phyloP scores from a whole-genome alignment of 495 filamentous ascomycete genomes.

The Emericellopsis terricola region DNA sequence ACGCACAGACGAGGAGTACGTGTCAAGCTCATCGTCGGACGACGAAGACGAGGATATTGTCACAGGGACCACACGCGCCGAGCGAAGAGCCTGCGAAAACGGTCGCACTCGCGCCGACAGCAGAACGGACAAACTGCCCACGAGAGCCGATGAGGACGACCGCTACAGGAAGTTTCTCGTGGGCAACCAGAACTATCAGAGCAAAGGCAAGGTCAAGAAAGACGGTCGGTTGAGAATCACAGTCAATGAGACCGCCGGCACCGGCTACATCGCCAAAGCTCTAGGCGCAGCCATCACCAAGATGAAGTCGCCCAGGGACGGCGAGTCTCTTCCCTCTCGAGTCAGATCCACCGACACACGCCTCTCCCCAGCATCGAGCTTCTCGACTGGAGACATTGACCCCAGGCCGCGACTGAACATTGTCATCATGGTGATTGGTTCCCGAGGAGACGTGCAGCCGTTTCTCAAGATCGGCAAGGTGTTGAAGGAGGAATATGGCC shows the following conservation, averaged over 20 bases:
- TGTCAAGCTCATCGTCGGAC: constrained; percentile 1
- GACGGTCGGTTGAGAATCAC: constrained; percentile 54
- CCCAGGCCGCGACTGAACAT: constrained; percentile 42
- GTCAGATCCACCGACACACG: neutral
- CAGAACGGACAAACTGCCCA: too few species aligned
- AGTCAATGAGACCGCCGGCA: constrained; percentile 47
- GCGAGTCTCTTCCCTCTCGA: neutral
- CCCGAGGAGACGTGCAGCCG: constrained; percentile 63
- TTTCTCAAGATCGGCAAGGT: constrained; percentile 51
- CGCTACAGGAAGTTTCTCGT: constrained; percentile 30
- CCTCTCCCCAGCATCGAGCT: constrained; percentile 7
- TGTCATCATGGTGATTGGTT: constrained; percentile 66
- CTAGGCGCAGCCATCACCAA: constrained; percentile 36
- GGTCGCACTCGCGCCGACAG: too few species aligned
- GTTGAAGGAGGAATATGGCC: constrained; percentile 43
- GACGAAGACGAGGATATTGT: neutral
- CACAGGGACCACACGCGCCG: too few species aligned
- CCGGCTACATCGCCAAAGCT: constrained; percentile 50
- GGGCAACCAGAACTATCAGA: constrained; percentile 43
- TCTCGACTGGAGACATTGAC: constrained; percentile 15
- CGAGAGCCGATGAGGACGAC: constrained; percentile 6
- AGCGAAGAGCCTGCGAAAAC: neutral
- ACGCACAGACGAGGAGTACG: constrained; percentile 2
- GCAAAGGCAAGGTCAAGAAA: constrained; percentile 44
- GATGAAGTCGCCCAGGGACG: constrained; percentile 9